Evolutionary conservation across 129 eudicot species (phyloP), one percentile per base, ranked within the genome.

Genomic region (Cynara cardunculus): DNA sequence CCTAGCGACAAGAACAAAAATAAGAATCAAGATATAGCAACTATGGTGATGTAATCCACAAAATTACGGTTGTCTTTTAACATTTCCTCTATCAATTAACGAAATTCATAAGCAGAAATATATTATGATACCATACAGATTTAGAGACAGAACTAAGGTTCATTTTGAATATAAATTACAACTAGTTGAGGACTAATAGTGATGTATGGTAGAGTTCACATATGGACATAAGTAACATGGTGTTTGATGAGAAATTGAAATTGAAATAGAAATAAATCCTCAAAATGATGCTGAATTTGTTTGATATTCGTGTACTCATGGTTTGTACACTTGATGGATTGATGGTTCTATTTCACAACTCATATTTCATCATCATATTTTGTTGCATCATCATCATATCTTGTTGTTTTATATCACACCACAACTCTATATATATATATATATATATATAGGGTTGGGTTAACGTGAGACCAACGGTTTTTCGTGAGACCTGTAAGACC

Each of bases 311-410:
- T 61, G 68, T 61, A 61, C 25, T 61, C 68, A 21, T 61, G 68
- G 68, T n/a, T 61, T 61, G 68, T 61, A 61, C 68, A 61, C 25
- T 61, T 61, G 68, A 61, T 61, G 68, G 68, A 61, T 61, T 61
- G 68, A 61, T 61, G 68, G 68, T 61, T 61, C 68, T 8, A 61
- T 61, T 22, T 61, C 68, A 61, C 26, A 61, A 61, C 26, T 61
- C 68, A 61, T 8, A 21, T 61, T 19, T 16, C 62, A 49, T 49
- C 62, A 49, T 49, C 16, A 49, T 49, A 16, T 19, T 19, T 61
- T 61, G 68, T 61, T 61, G 26, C 59, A 44, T 49, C 22, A 5
- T 16, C 62, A 49, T 49, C 16, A 49, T 49, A 16, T 19, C 7
- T 61, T 61, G 68, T 61, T 61, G 26, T 61, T 19, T 61, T 14